These are phyloP conservation scores for Penicillium robsamsonii DNA, from an alignment of 495 filamentous ascomycete species.

Conservation along the genomic window DNA sequence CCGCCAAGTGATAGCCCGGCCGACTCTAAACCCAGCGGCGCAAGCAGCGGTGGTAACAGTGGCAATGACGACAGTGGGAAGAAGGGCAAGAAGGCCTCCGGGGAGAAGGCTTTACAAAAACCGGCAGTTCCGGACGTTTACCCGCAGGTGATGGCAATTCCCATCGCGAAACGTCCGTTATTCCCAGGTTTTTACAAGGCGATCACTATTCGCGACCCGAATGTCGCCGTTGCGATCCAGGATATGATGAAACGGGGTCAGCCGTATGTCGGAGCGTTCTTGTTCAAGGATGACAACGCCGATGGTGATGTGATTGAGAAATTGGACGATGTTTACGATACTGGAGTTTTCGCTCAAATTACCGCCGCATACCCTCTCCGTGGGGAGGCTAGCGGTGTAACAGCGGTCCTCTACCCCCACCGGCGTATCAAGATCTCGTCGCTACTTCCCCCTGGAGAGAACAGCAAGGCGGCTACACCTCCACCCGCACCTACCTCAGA, in stretches of 20 bases:
- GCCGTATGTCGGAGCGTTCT: constrained; percentile 93
- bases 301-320: constrained; percentile 89
- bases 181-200: constrained; percentile 99
- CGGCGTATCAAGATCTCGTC: constrained; percentile 86
- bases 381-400: constrained; percentile 74
- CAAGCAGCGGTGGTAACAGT: constrained; percentile 43
- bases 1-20: constrained; percentile 39
- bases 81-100: constrained; percentile 62
- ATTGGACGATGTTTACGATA: constrained; percentile 85
- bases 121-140: constrained; percentile 90
- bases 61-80: constrained; percentile 52
- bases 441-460: constrained; percentile 64
- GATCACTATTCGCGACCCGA: constrained; percentile 87
- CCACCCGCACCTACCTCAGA: constrained; percentile 49
- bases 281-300: constrained; percentile 93
- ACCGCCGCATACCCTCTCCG: constrained; percentile 89
- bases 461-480: constrained; percentile 36
- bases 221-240: constrained; percentile 83
- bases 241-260: constrained; percentile 98
- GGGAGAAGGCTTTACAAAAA: constrained; percentile 78
- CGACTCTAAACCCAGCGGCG: constrained; percentile 50
- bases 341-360: constrained; percentile 95
- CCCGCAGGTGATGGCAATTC: constrained; percentile 97
- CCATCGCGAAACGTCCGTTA: constrained; percentile 90
- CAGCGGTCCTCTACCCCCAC: constrained; percentile 92